Evolutionary conservation across 2,329 filamentous ascomycete species (phyloP), one percentile per base, ranked within the genome.

Genomic region (Sclerotinia subarctica): DNA sequence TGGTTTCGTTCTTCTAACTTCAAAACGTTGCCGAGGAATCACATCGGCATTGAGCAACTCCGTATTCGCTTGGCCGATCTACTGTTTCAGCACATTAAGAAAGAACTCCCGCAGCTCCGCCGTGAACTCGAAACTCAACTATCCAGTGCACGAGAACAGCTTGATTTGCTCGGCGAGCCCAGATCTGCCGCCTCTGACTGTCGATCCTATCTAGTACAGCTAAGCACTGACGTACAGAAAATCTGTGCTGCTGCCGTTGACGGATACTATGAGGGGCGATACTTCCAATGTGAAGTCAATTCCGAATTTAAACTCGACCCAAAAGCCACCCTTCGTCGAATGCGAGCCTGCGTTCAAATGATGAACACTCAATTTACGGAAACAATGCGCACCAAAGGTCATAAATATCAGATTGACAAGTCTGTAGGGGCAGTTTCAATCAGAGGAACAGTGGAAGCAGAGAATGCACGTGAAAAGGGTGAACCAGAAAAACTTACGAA

Each of bases 201-300:
- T 70, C 72, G 69, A 49, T 47, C 56, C 1, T 78, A 76, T 52
- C 64, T 79, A 2, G 47, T 71, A 0, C 63, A 74, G 29, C 62
- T 79, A 8, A 78, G 77, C 52, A 44, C 76, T 1, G 70, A 74
- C 0, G 77, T 70, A 46, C 73, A 75, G 19, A 68, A 75, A 5
- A 63, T 78, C 7, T 79, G 75, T 59, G 77, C 74, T 47, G 74
- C 75, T 11, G 76, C 72, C 1, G 69, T 78, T 0, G 67, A 77
- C 15, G 78, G 78, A 0, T 69, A 76, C 57, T 79, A 80, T 49
- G 75, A 78, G 64, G 73, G 71, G 0, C 42, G 38, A 0, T 78
- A 76, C 54, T 78, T 78, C 35, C 72, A 68, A 29, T 42, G 29
- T 1, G 46, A 71, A 35, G 26, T 46, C 4, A 66, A 70, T 8